Evolutionary conservation across 371 early-diverging fungal genomes (phyloP).

Genomic region (Zychaea mexicana): DNA sequence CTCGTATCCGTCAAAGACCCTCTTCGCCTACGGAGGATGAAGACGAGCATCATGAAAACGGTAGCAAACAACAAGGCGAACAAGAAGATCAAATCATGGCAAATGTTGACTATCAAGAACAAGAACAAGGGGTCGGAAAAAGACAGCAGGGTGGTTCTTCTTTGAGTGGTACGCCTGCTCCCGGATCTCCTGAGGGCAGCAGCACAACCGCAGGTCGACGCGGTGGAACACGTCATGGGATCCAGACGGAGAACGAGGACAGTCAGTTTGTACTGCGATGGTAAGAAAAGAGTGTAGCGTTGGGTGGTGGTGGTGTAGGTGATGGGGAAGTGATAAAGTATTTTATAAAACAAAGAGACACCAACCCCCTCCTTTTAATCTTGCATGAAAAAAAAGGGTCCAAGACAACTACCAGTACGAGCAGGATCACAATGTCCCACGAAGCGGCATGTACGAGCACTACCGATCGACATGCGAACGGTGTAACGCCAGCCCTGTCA

Average conservation of each 20-base stretch:
- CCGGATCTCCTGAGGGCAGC: background rate
- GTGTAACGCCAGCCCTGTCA: constrained; percentile 52
- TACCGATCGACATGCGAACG: constrained; percentile 51
- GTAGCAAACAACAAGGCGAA: background rate
- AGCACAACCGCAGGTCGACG: background rate
- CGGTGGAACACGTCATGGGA: background rate
- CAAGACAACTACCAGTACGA: constrained; percentile 55
- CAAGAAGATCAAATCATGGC: background rate
- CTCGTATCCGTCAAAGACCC: background rate
- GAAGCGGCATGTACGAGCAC: constrained; percentile 63
- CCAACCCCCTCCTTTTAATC: no score
- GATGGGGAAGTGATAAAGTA: no score
- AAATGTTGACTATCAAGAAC: background rate
- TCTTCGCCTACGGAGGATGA: background rate
- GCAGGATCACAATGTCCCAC: constrained; percentile 59
- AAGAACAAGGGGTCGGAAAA: background rate
- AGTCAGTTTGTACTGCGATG: background rate
- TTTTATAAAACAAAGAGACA: no score
- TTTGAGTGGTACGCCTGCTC: background rate
- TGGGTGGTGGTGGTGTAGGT: no score
- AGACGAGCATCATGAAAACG: background rate
- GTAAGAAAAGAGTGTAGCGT: no score
- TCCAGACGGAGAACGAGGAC: background rate
- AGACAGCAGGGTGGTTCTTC: background rate
- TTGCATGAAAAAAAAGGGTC: constrained; percentile 31